These are phyloP conservation scores for Solanum ossicruentum DNA, from an alignment of 257 asterid genomes.

Conservation along the genomic window DNA sequence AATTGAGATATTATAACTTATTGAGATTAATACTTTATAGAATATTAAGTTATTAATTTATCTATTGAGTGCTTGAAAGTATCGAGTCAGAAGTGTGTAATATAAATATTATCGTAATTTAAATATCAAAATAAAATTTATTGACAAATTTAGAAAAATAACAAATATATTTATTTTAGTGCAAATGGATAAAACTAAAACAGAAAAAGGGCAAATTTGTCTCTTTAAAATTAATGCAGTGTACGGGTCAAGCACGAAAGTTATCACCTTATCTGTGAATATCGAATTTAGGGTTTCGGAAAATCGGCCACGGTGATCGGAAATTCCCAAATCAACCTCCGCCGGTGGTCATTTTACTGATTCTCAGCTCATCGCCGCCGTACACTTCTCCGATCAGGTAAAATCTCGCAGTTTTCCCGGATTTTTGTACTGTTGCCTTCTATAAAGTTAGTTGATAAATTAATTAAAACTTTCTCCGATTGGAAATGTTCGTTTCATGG, in stretches of 20 bases:
- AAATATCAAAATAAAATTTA: neutral
- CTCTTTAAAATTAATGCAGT: neutral
- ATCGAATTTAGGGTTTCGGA: neutral
- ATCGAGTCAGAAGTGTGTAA: too few relatives aligned
- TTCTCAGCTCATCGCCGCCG: neutral
- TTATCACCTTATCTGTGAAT: neutral
- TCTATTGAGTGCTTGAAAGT: too few relatives aligned
- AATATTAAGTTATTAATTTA: too few relatives aligned
- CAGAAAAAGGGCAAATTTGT: neutral
- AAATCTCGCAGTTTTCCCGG: neutral
- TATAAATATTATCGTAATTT: too few relatives aligned
- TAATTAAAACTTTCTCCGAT: neutral
- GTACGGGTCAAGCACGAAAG: neutral
- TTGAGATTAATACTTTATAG: too few relatives aligned
- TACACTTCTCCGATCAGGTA: neutral
- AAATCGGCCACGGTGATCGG: neutral
- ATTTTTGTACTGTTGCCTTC: neutral
- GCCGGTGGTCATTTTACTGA: neutral
- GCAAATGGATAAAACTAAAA: neutral
- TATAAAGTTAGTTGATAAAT: neutral
- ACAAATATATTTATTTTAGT: neutral
- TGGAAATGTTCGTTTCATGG: neutral
- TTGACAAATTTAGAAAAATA: neutral
- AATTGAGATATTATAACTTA: too few relatives aligned
- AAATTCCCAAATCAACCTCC: neutral